A percentile compares a stretch with the other conserved stretches of the same genome.
Conservation (phyloP, 441 rosid species). For the Isatis lusitanica region DNA sequence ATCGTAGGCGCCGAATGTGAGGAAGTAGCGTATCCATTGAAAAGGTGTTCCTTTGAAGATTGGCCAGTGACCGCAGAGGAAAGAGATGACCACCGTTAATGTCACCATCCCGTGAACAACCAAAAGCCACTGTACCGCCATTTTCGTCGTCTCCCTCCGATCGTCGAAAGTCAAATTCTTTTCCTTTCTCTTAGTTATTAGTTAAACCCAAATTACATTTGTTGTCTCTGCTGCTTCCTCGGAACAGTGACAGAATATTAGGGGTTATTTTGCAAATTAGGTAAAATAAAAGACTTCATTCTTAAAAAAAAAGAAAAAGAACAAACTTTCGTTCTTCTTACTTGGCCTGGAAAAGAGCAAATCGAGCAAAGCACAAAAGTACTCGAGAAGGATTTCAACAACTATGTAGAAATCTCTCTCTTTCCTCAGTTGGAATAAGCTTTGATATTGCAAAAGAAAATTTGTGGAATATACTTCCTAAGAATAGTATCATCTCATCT, state of each 20-base stretch:
- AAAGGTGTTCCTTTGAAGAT: slow-evolving; percentile 83
- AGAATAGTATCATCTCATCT: too few relatives aligned
- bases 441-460: too few relatives aligned
- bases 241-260: background rate
- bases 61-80: slow-evolving; percentile 98
- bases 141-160: slow-evolving; percentile 17
- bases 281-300: slow-evolving; percentile 31
- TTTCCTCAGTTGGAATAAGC: too few relatives aligned
- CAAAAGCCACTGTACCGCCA: slow-evolving; percentile 75
- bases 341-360: too few relatives aligned
- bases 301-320: too few relatives aligned
- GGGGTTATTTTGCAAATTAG: background rate
- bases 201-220: too few relatives aligned
- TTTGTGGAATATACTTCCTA: too few relatives aligned
- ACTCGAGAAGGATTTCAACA: too few relatives aligned
- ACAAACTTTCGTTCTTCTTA: background rate
- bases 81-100: slow-evolving; percentile 59
- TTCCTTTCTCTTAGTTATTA: background rate
- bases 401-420: too few relatives aligned
- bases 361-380: too few relatives aligned
- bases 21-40: slow-evolving; percentile 63
- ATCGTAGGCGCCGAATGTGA: slow-evolving; percentile 88
- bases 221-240: background rate
- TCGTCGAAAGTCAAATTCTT: background rate
- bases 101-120: slow-evolving; percentile 68